Base-by-base conservation (phyloP, 2,329 filamentous ascomycete genomes). In the Epichloe hybrida region DNA sequence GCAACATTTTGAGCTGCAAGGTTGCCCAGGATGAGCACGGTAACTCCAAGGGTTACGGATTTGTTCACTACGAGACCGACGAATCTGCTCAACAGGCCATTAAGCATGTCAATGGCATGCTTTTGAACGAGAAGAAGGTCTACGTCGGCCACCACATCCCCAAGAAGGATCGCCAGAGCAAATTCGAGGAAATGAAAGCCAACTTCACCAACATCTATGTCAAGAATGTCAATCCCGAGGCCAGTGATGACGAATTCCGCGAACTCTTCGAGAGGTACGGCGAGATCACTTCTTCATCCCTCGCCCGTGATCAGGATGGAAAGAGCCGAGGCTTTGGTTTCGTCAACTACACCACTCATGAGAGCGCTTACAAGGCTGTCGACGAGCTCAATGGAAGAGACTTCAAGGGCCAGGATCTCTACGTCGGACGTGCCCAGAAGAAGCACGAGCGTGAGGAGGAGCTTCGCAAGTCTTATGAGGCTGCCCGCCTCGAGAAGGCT, bases 151-250 rank as follows among this genome's bases (percentile, higher is more conserved):
- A 96, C 74, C 93, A 98, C 75, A 97, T 98, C 64, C 90, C 93
- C 69, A 97, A 97, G 86, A 97, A 97, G 81, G 93, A 98, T 68
- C 91, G 93, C 64, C 93, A 97, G 81, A 95, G 88, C 88, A 98
- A 98, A 77, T 97, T 97, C 62, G 93, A 98, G 77, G 93, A 98
- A 80, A 98, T 98, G 91, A 98, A 98, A 84, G 93, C 93, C 71
- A 98, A 98, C 80, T 98, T 94, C 80, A 98, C 93, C 77, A 98
- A 98, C 71, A 84, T 98, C 72, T 98, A 98, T 75, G 88, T 98
- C 76, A 98, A 98, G 84, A 98, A 98, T 76, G 85, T 98, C 61
- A 81, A 83, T 62, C 64, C 74, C 37, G 91, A 96, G 46, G 87
- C 84, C 57, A 85, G 81, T 53, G 93, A 98, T 55, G 90, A 97